phyloP scores from a whole-genome alignment of 192 early-diverging fungal genomes.

The Coemansia sp. region DNA sequence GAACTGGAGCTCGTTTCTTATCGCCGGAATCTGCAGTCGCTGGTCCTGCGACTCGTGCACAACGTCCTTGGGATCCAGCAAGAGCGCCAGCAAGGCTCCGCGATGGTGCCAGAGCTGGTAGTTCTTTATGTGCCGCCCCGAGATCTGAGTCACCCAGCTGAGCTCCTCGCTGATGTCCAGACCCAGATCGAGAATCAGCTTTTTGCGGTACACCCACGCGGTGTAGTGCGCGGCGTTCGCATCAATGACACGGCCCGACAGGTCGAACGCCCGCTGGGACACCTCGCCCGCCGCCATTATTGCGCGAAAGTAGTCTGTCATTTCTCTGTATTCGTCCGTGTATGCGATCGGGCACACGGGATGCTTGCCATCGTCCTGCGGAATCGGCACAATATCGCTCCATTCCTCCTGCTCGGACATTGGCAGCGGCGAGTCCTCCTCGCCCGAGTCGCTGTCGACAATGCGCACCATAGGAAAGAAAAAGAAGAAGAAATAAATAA shows the following conservation, averaged over 20 bases:
- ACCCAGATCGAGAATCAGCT: conserved; percentile 70
- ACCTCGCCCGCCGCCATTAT: conserved; percentile 71
- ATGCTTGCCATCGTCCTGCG: conserved; percentile 34
- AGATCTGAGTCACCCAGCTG: conserved; percentile 73
- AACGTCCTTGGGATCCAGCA: conserved; percentile 21
- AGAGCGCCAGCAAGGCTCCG: conserved; percentile 24
- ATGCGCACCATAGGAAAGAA: conserved; percentile 7
- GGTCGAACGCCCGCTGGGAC: conserved; percentile 76
- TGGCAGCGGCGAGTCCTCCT: conserved; percentile 8
- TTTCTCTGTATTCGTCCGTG: conserved; percentile 45
- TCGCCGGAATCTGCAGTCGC: conserved; percentile 33
- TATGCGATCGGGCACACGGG: conserved; percentile 52
- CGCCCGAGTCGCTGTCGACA: background rate
- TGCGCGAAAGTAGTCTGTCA: conserved; percentile 90
- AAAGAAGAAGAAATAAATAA: background rate
- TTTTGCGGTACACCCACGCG: conserved; percentile 92
- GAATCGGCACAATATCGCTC: conserved; percentile 46
- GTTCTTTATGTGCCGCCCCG: conserved; percentile 82
- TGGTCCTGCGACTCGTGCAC: conserved; percentile 35
- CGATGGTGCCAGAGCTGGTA: conserved; percentile 91
- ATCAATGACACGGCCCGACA: conserved; percentile 81
- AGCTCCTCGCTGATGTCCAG: conserved; percentile 74
- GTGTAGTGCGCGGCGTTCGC: conserved; percentile 95
- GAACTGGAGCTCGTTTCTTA: conserved; percentile 72
- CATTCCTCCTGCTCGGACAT: conserved; percentile 42